Conservation (phyloP, 2,329 filamentous ascomycete genomes). For the Fusarium haematococcum region DNA sequence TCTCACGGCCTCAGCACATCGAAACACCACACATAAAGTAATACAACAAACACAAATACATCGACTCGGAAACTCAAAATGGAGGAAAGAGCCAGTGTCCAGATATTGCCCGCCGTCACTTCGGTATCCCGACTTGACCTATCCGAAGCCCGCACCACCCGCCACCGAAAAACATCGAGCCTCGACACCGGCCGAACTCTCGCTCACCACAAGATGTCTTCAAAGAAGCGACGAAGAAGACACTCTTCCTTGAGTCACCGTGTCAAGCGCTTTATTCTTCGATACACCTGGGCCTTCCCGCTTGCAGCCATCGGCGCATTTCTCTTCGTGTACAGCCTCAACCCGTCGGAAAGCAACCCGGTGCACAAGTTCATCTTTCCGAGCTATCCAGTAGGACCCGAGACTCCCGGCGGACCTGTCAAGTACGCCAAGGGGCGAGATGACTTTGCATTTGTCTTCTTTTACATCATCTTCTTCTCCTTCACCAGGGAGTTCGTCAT, state of each 20-base stretch:
- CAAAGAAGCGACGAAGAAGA: neutral
- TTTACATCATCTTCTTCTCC: slow-evolving; percentile 87
- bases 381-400: slow-evolving; percentile 3
- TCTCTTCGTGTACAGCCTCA: slow-evolving; percentile 1
- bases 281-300: neutral
- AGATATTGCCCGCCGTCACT: neutral
- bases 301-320: neutral
- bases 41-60: neutral
- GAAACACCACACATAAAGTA: neutral
- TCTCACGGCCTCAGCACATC: neutral
- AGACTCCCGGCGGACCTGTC: slow-evolving; percentile 44
- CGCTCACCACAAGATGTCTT: neutral
- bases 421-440: slow-evolving; percentile 88
- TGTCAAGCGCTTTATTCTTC: neutral
- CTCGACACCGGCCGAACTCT: neutral
- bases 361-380: slow-evolving; percentile 8
- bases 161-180: neutral
- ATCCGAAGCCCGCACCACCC: neutral
- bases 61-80: neutral
- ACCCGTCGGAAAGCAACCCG: slow-evolving; percentile 10
- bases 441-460: slow-evolving; percentile 86
- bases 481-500: slow-evolving; percentile 96
- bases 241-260: neutral
- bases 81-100: neutral
- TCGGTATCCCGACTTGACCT: neutral